Evolutionary conservation across 1,139 yeast genomes (phyloP), one percentile per base, ranked within the genome.

Genomic region (Kluyveromyces sp.): DNA sequence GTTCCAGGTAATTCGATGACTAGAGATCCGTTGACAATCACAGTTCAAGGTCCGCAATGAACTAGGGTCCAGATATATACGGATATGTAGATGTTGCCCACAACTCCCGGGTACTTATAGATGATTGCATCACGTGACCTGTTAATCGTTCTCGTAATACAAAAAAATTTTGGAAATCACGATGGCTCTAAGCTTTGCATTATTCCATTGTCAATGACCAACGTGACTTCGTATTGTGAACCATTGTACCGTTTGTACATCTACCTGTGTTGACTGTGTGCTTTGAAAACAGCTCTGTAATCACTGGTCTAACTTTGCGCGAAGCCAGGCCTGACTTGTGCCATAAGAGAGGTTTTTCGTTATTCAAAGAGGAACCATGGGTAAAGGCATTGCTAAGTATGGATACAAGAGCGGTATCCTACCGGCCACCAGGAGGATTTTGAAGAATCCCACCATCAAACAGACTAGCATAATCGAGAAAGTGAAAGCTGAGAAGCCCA

Each of bases 371-470:
- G 30, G 12, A 3, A 26, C 13, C 34, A 72, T 72, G 77, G 74
- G 72, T 47, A 71, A 69, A 53, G 68, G 72, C 42, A 63, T 65
- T 28, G 69, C 72, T 11, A 70, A 68, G 49, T 67, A 64, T 48
- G 77, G 76, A 3, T 68, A 66, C 50, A 83, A 83, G 66, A 82
- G 94, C 43, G 96, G 96, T 60, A 70, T 85, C 40, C 73, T 88
- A 53, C 96, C 96, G 42, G 73, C 69, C 46, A 80, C 84, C 12
- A 80, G 95, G 58, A 78, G 83, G 33, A 76, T 83, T 33, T 74
- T 83, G 67, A 82, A 78, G 57, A 68, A 72, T 38, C 87, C 89
- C 2, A 65, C 68, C 2, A 73, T 78, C 43, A 77, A 80, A 49
- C 65, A 59, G 41, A 48, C 49, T n/a, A 46, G 49, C 11, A 81